Evolutionary conservation across 75 land plant genomes (phyloP), one percentile per base, ranked within the genome.

Genomic region (Pinus taeda): DNA sequence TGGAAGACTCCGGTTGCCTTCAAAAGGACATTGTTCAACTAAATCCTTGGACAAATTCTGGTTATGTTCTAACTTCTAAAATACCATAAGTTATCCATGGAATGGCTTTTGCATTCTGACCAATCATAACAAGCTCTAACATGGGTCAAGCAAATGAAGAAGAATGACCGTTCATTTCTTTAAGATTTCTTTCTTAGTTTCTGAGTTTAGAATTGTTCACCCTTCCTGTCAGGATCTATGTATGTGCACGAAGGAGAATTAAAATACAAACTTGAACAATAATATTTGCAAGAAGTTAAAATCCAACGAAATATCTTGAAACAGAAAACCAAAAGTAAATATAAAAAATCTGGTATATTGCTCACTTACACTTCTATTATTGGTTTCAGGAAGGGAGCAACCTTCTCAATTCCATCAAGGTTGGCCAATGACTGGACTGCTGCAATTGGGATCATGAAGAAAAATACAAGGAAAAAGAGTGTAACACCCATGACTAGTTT

Each of bases 351-450:
- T 55, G 36, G 17, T 36, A 56, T 17, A 75, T 22, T 15, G 56
- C 4, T 53, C 60, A 85, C 90, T 88, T 82, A 90, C 92, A 81
- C 17, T 36, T 81, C 83, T 63, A 90, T 79, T 49, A 91, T 61
- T 4, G 87, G 87, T 37, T 73, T 89, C 26, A 96, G 85, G 71
- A 90, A 92, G 26, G 93, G 91, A 74, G 92, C 85, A 74, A 84
- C 89, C 77, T 74, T 89, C 60, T 91, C 90, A 72, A 96, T 80
- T 18, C 93, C 95, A 21, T 96, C 95, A 61, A 94, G 77, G 77
- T 92, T 96, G 45, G 99, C 99, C 79, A 96, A 86, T 60, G 99
- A 92, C 81, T 96, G 99, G 65, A 96, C 99, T 79, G 88, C 85
- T 55, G 92, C 89, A 56, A 96, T 89, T 4, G 99, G 99, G 75